phyloP scores from a whole-genome alignment of 2,329 filamentous ascomycete species.

The Rachicladosporium sp. region DNA sequence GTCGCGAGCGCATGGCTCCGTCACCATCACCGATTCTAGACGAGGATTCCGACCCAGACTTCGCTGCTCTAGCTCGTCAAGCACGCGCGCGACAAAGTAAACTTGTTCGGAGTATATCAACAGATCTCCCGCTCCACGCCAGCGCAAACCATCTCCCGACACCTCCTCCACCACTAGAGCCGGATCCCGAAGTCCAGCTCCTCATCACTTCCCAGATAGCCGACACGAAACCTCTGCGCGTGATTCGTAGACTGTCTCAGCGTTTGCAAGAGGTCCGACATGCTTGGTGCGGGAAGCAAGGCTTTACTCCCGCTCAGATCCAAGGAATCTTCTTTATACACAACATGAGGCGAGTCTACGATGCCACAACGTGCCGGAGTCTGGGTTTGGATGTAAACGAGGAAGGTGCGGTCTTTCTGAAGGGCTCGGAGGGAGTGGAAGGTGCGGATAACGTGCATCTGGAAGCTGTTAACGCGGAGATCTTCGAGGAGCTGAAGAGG shows the following conservation, averaged over 20 bases:
- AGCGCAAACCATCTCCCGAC: not conserved
- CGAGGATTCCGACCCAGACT: constrained; percentile 31
- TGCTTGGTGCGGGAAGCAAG: constrained; percentile 57
- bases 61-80: constrained; percentile 29
- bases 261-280: constrained; percentile 53
- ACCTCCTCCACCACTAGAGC: constrained; percentile 1
- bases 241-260: constrained; percentile 56
- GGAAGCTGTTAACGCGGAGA: constrained; percentile 61
- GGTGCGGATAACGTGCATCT: constrained; percentile 54
- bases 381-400: constrained; percentile 47
- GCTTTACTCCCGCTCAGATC: constrained; percentile 36
- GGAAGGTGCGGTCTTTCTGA: constrained; percentile 26
- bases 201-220: constrained; percentile 57
- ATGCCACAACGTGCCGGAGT: constrained; percentile 58
- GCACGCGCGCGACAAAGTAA: constrained; percentile 29
- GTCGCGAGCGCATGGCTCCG: too few relatives aligned
- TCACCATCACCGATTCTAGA: constrained; percentile 1
- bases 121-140: constrained; percentile 8
- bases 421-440: constrained; percentile 36
- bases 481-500: constrained; percentile 40
- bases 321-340: constrained; percentile 64
- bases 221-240: constrained; percentile 46
- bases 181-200: constrained; percentile 47
- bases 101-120: constrained; percentile 10
- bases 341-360: constrained; percentile 59